phyloP scores from a whole-genome alignment of 2,329 filamentous ascomycete genomes.

The Purpureocillium lavendulum region DNA sequence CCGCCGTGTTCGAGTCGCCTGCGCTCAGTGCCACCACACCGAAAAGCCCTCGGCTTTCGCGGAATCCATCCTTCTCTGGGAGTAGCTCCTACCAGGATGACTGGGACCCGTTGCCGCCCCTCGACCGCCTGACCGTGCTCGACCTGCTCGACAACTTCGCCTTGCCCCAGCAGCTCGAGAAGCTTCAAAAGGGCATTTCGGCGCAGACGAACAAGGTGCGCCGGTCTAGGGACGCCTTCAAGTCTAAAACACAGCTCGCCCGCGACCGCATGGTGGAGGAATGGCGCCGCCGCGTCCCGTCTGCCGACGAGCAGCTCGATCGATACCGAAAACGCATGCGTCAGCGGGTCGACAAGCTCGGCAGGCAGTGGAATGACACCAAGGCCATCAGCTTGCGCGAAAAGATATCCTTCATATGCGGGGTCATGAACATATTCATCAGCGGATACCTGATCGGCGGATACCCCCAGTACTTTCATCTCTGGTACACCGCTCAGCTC shows the following conservation, averaged over 20 bases:
- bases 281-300: slow-evolving; percentile 78
- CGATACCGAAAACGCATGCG: slow-evolving; percentile 86
- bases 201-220: slow-evolving; percentile 79
- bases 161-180: slow-evolving; percentile 82
- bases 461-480: slow-evolving; percentile 75
- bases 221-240: slow-evolving; percentile 72
- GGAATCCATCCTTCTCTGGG: slow-evolving; percentile 73
- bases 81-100: slow-evolving; percentile 83
- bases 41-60: slow-evolving; percentile 55
- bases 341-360: slow-evolving; percentile 78
- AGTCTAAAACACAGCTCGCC: slow-evolving; percentile 67
- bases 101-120: slow-evolving; percentile 76
- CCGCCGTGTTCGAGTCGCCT: slow-evolving; percentile 38
- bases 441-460: slow-evolving; percentile 90
- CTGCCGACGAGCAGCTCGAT: slow-evolving; percentile 85
- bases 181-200: slow-evolving; percentile 74
- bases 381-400: slow-evolving; percentile 82
- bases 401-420: slow-evolving; percentile 93
- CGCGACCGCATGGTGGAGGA: slow-evolving; percentile 86
- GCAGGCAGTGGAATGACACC: slow-evolving; percentile 79
- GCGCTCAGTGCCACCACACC: slow-evolving; percentile 36
- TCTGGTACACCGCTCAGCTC: slow-evolving; percentile 85
- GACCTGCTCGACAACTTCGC: slow-evolving; percentile 93
- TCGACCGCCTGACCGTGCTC: slow-evolving; percentile 85
- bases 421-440: slow-evolving; percentile 94